Evolutionary conservation across 2,329 filamentous ascomycete species (phyloP), one percentile per base, ranked within the genome.

Genomic region (Ophiobolus disseminans): DNA sequence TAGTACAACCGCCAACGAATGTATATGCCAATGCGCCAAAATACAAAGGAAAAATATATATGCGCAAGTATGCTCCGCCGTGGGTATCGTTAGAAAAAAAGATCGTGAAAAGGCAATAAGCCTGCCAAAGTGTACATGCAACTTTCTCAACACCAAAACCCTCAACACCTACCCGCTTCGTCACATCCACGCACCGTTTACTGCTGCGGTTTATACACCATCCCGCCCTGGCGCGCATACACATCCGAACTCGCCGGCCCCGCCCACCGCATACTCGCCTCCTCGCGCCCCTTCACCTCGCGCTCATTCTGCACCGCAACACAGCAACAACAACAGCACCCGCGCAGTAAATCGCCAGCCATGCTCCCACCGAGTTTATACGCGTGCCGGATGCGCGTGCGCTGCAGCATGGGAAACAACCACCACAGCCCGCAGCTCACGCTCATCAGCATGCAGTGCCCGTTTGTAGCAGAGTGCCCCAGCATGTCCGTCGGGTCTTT

Each of bases 251-350:
- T 64, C 14, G 68, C 72, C 14, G 73, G 74, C 1, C 73, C 74
- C 1, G 73, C 73, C 64, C 63, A 73, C 23, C 67, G 50, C 46
- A 70, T 65, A 34, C 53, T 57, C 23, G 55, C 63, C 52, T 83
- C 75, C 58, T 80, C 76, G 42, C 78, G 63, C 9, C 63, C 65
- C 40, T 67, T 66, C 4, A 80, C 64, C 55, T 80, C 78, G 25
- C 75, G 65, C 60, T 80, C 78, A 51, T 75, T 75, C 56, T 78
- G 75, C 42, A 78, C 72, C 1, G 71, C 63, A 8, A 70, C 65
- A 47, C 77, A 79, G 38, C 69, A 71, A 10, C 69, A 70, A 54
- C 76, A 79, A 49, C 73, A 78, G 20, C 67, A 72, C 1, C 66
- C 62, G 17, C 63, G 61, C 0, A 70, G 45, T 13, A 71, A 47